Evolutionary conservation across 352 stramenopile species (phyloP).

Genomic region (Globisporangium radiosum): DNA sequence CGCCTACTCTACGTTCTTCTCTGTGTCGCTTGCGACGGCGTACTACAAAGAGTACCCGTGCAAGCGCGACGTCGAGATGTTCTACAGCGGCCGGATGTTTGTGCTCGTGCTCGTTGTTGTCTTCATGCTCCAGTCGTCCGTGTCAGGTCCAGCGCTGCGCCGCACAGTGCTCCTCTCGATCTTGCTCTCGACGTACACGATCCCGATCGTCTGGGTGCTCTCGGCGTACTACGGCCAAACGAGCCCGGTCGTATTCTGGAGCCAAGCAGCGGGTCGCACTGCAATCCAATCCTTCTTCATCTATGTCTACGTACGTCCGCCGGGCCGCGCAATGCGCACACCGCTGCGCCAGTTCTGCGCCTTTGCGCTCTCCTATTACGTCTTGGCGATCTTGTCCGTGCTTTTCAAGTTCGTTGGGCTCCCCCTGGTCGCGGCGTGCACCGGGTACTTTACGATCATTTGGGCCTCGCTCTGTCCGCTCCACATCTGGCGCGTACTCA

Average conservation of each 20-base stretch:
- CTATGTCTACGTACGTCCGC: constrained; percentile 21
- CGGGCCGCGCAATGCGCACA: background rate
- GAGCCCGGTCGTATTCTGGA: constrained; percentile 8
- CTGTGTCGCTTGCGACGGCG: constrained; percentile 2
- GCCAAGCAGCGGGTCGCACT: background rate
- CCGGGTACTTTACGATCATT: constrained; percentile 13
- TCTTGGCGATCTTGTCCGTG: constrained; percentile 17
- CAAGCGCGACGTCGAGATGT: constrained; percentile 12
- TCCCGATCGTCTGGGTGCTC: constrained; percentile 15
- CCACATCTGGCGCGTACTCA: constrained; percentile 44
- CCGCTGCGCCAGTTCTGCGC: constrained; percentile 6
- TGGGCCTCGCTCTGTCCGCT: constrained; percentile 28
- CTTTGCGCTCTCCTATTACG: constrained; percentile 24
- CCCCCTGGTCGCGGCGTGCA: background rate
- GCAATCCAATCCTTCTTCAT: constrained; percentile 8
- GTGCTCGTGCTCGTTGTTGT: constrained; percentile 31
- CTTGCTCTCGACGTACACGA: constrained; percentile 23
- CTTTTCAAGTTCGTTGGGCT: constrained; percentile 14
- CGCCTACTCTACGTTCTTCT: constrained; percentile 11
- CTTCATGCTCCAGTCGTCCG: constrained; percentile 39
- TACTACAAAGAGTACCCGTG: constrained; percentile 8
- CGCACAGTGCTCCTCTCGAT: constrained; percentile 24
- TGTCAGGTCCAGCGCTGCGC: constrained; percentile 26
- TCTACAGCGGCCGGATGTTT: constrained; percentile 29
- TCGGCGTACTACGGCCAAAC: constrained; percentile 1